Evolutionary conservation across 805 yeast species (phyloP), one percentile per base, ranked within the genome.

Genomic region (Metschnikowia gruessii): DNA sequence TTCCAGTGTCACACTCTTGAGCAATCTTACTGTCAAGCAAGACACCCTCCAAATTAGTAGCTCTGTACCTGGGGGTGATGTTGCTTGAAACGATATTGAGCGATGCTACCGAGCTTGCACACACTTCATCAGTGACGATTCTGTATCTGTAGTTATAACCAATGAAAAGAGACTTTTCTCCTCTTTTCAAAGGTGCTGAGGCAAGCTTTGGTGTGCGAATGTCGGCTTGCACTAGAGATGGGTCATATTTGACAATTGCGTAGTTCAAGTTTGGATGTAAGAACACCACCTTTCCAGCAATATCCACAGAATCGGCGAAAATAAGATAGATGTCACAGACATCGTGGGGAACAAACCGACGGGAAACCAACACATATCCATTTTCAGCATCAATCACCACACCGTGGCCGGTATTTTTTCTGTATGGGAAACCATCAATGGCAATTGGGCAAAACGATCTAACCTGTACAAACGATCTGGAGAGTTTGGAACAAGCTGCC

Each of bases 251-350:
- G 21, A 91, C 73, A 46, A 90, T 80, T 1, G 95, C 90, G 64
- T 85, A 90, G 55, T 90, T 90, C 56, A 85, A 87, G 31, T 87
- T 80, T 29, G 97, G 97, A 61, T 90, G 97, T 58, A 88, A 69
- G 56, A 89, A 91, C 18, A 82, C 82, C 21, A 90, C 94, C 52
- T 81, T 74, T 1, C 85, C 97, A 0, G 95, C 88, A 12, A 90
- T 76, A 53, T 83, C 80, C 18, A 87, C 79, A 1, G 95, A 85
- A 52, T 91, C 96, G 3, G 97, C 96, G 60, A 91, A 80, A 2
- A 91, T 82, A 17, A 91, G 76, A 40, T 80, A 74, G 19, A 90
- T 75, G 63, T 91, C 96, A 54, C 83, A 74, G 55, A 84, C 64
- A 55, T 87, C 95, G 66, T 89, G 95, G 7, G 96, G 95, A 21